These are phyloP conservation scores for Elongisporangium prolatum DNA, from an alignment of 352 stramenopile species.

Conservation along the genomic window DNA sequence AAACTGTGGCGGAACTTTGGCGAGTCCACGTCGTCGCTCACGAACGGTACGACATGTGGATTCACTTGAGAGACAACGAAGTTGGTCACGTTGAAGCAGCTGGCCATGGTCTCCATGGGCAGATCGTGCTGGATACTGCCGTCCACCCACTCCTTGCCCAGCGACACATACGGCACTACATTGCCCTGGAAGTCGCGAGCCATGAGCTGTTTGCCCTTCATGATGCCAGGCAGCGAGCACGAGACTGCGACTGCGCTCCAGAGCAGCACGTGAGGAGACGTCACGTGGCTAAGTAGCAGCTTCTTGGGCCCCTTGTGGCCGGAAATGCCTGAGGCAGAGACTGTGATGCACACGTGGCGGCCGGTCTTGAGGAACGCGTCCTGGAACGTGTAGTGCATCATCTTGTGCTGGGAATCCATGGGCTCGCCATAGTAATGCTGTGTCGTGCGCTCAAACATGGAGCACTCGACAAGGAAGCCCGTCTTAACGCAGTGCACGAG, in stretches of 20 bases:
- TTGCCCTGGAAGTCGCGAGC: conserved; percentile 72
- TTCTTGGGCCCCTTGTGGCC: conserved; percentile 77
- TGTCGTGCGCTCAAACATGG: conserved; percentile 77
- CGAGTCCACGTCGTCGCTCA: conserved; percentile 86
- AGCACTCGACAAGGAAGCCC: conserved; percentile 84
- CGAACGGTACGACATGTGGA: conserved; percentile 90
- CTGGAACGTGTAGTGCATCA: conserved; percentile 88
- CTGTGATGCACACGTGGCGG: conserved; percentile 93
- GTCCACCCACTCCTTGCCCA: conserved; percentile 92
- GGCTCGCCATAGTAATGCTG: conserved; percentile 90
- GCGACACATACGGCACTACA: conserved; percentile 87
- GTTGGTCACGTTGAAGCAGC: conserved; percentile 92
- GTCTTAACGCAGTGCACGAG: conserved; percentile 85
- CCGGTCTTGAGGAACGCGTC: conserved; percentile 91
- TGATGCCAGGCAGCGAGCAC: conserved; percentile 90
- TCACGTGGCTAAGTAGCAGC: conserved; percentile 92
- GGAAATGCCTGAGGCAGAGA: conserved; percentile 88
- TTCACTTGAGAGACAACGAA: conserved; percentile 90
- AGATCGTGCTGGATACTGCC: conserved; percentile 90
- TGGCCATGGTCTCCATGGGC: conserved; percentile 92
- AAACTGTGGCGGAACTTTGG: conserved; percentile 56
- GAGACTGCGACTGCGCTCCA: conserved; percentile 88
- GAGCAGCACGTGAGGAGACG: conserved; percentile 89
- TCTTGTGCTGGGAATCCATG: conserved; percentile 34
- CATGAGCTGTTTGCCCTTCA: conserved; percentile 87